Conservation (phyloP, 495 filamentous ascomycete species). For the Daldinia caldariorum region DNA sequence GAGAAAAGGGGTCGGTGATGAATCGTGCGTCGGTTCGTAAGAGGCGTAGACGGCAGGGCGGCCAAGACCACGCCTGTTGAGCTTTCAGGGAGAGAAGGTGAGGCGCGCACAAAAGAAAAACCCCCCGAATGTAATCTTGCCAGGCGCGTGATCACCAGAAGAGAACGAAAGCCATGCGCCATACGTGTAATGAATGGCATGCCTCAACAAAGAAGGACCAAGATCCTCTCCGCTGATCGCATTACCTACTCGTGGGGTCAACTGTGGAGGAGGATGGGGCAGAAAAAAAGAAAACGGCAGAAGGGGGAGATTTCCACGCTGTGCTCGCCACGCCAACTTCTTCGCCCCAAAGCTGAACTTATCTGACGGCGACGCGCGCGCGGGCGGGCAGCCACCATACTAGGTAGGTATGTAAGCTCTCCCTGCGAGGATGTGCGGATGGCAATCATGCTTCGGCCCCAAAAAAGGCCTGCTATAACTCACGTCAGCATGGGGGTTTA, state of each 20-base stretch:
- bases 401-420: no score
- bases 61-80: constrained; percentile 23
- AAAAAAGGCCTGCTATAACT: constrained; percentile 27
- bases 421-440: constrained; percentile 36
- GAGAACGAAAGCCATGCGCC: constrained; percentile 2
- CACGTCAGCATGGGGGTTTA: constrained; percentile 37
- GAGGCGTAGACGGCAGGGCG: constrained; percentile 10
- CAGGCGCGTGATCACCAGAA: constrained; percentile 20
- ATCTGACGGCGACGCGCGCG: constrained; percentile 30
- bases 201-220: constrained; percentile 33
- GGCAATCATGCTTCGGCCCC: constrained; percentile 26
- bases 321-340: constrained; percentile 26
- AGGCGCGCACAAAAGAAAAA: constrained; percentile 1
- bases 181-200: constrained; percentile 7
- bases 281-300: neutral
- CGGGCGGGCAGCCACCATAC: constrained; percentile 1
- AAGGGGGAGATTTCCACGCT: constrained; percentile 18
- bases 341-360: constrained; percentile 13
- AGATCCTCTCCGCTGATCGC: constrained; percentile 22
- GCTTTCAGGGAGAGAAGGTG: neutral
- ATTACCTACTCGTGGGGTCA: constrained; percentile 25
- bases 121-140: neutral
- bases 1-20: neutral
- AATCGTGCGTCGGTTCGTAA: neutral
- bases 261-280: constrained; percentile 9